Evolutionary conservation across 495 filamentous ascomycete species (phyloP), one percentile per base, ranked within the genome.

Genomic region (Lasiosphaeris hirsuta): DNA sequence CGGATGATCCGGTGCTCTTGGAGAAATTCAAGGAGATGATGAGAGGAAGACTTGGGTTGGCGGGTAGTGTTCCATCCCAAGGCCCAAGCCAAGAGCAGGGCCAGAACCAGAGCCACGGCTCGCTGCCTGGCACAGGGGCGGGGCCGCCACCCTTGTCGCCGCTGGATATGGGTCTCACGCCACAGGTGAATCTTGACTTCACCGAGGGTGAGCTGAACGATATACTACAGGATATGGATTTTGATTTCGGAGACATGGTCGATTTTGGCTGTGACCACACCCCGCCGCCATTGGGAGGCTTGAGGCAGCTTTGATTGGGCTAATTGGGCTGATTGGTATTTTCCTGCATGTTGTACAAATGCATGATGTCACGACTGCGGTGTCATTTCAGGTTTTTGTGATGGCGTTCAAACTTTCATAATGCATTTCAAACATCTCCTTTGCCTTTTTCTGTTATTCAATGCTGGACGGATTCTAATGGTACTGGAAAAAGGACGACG

Each of bases 1-100:
- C 78, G 7, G 80, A 83, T 42, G 78, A 83, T 61, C 58, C 48
- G 15, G 66, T 72, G 9, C 57, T 83, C 14, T 63, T 83, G 37
- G 73, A 66, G 23, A 77, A 73, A 58, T 83, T 83, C 68, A 78
- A 74, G 60, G 64, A 64, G 17, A 66, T 80, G 59, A 63, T 68
- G 59, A 58, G 36, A 57, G 47, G 19, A 33, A 55, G 57, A 17
- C 10, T 64, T 18, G 51, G 59, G 9, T 42, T 61, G 37, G n/a
- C 4, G 6, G 23, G 13, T 13, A 30, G 33, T 13, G 10, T 13
- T 33, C n/a, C n/a, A 13, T 43, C 51, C 1, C 3, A 36, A 35
- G 19, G 8, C 17, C 17, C 11, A 39, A 53, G 50, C 39, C 51
- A 19, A 2, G 40, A 5, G 1, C 33, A 18, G 10, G 7, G 48